Percentiles rank a stretch among this genome's conserved stretches.
Conservation (phyloP, 2,329 filamentous ascomycete species). For the Epichloe scottii region DNA sequence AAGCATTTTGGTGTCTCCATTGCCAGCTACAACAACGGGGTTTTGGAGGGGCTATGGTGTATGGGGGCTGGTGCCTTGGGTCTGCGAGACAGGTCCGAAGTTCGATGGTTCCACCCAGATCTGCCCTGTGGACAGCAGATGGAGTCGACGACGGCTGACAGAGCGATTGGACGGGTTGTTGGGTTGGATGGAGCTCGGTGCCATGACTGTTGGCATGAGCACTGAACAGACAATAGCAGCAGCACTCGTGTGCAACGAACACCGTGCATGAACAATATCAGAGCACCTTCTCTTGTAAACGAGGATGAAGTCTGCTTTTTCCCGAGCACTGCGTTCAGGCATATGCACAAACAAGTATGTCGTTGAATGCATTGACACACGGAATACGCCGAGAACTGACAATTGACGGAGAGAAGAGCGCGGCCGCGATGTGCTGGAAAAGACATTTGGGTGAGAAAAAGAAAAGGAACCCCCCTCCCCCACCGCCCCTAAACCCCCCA, state of each 20-base stretch:
- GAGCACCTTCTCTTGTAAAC: neutral
- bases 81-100: constrained; percentile 8
- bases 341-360: neutral
- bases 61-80: constrained; percentile 7
- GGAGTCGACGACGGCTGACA: constrained; percentile 6
- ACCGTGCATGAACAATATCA: neutral
- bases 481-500: too few species aligned
- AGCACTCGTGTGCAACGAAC: neutral
- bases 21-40: constrained; percentile 6
- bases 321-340: neutral
- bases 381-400: neutral
- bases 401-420: constrained; percentile 6
- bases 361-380: neutral
- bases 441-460: too few species aligned
- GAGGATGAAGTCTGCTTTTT: neutral
- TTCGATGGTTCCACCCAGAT: constrained; percentile 12
- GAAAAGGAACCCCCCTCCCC: neutral
- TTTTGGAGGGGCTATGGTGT: constrained; percentile 7
- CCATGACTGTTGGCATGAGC: neutral
- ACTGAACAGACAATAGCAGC: neutral
- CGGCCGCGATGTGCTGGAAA: constrained; percentile 1
- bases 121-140: constrained; percentile 11
- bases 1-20: constrained; percentile 12
- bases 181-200: neutral
- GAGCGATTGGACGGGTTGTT: constrained; percentile 3